phyloP scores from a whole-genome alignment of 371 early-diverging fungal species.

The Synchytrium microbalum region DNA sequence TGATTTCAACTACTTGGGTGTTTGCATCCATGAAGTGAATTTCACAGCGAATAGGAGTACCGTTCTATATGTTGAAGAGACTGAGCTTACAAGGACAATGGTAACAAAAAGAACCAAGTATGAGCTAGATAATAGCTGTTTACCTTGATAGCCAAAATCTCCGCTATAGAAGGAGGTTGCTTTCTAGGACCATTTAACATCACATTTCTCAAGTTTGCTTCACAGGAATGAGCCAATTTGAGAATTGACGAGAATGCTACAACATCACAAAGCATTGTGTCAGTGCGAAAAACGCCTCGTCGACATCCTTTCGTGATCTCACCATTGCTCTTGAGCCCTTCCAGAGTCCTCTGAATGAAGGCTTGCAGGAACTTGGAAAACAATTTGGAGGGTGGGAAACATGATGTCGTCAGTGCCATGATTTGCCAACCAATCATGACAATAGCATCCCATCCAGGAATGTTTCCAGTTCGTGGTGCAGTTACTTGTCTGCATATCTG shows the following conservation, averaged over 20 bases:
- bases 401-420: conserved; percentile 23
- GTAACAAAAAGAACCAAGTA: no score
- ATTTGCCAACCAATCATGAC: conserved; percentile 26
- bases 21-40: conserved; percentile 31
- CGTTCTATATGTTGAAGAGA: neutral
- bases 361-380: conserved; percentile 33
- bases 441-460: conserved; percentile 12
- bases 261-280: neutral
- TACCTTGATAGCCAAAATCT: conserved; percentile 25
- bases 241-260: conserved; percentile 2
- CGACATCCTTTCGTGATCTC: neutral
- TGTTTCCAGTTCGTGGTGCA: conserved; percentile 17
- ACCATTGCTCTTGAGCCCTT: conserved; percentile 9
- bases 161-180: conserved; percentile 26
- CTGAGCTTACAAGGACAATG: neutral
- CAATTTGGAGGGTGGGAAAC: conserved; percentile 37
- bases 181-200: conserved; percentile 31
- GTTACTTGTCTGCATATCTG: conserved; percentile 38
- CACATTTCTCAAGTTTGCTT: conserved; percentile 9
- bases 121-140: no score
- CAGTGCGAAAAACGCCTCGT: neutral
- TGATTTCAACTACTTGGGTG: conserved; percentile 22
- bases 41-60: conserved; percentile 22
- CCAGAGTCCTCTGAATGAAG: conserved; percentile 23
- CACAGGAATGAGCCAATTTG: conserved; percentile 14